Evolutionary conservation across 805 yeast genomes (phyloP), one percentile per base, ranked within the genome.

Genomic region (Zygosaccharomyces lentus): DNA sequence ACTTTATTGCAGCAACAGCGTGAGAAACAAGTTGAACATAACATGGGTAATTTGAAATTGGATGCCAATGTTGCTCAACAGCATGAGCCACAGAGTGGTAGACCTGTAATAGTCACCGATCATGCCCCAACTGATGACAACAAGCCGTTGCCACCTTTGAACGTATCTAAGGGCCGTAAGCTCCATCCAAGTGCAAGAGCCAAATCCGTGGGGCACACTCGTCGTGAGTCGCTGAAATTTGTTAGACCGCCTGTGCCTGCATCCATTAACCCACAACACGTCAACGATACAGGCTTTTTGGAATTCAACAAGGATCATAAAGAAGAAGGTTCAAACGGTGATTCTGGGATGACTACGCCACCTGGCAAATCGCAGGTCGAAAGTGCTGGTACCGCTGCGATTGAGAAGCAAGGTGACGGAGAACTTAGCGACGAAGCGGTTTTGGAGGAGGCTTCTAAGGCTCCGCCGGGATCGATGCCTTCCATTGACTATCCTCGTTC

Each of bases 401-500:
- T 15, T 31, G 39, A 19, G 46, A 48, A 31, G 17, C 31, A 34
- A 27, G 38, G 45, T 43, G 51, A 46, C 37, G 63, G 62, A 17
- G 72, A 70, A 43, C 57, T 73, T 37, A 62, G 77, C 2, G 82
- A 78, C 51, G 71, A 69, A 25, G 72, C 75, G 50, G 74, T 78
- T 37, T 64, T 79, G 48, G 69, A 65, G 10, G 65, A 66, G 43
- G 77, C 77, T 13, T 73, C 75, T 12, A 68, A 69, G 49, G 89
- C 95, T 10, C 77, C 81, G 46, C 79, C 83, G 2, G 87, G 87
- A 45, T 68, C 84, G 12, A 89, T 90, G 96, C 96, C 95, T 23
- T 88, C 96, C 0, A 88, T 91, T 63, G 96, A 90, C 60, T 87
- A 81, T 61, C 96, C 96, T 49, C 84, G 84, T 68, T 90, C 96